These are phyloP conservation scores for Aspergillus conjunctus DNA, from an alignment of 495 filamentous ascomycete genomes.

Conservation along the genomic window DNA sequence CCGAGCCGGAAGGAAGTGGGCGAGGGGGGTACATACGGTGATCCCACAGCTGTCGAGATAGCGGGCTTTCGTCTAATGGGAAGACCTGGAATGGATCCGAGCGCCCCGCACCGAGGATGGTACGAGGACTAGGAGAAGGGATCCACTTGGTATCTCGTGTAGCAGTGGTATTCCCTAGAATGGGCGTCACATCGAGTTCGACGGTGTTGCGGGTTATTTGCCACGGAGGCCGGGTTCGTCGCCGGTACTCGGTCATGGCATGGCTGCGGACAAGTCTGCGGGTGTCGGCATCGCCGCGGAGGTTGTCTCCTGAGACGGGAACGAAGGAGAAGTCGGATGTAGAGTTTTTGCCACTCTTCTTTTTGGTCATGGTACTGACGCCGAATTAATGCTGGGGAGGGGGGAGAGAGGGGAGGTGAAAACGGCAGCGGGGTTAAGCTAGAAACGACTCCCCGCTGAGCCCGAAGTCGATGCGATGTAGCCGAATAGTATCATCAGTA, in stretches of 20 bases:
- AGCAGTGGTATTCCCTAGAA: not conserved
- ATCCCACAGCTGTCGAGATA: slow-evolving; percentile 7
- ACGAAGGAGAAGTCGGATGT: not conserved
- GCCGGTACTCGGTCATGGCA: slow-evolving; percentile 7
- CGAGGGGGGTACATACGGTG: slow-evolving; percentile 3
- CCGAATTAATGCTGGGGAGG: not conserved
- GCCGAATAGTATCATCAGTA: too few relatives aligned
- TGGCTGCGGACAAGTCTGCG: slow-evolving; percentile 7
- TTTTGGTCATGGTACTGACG: not conserved
- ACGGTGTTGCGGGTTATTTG: not conserved
- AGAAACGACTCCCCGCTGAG: too few relatives aligned
- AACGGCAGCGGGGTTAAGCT: too few relatives aligned
- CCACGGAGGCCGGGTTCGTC: not conserved
- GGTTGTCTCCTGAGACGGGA: slow-evolving; percentile 4
- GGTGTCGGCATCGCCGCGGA: not conserved
- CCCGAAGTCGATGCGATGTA: too few relatives aligned
- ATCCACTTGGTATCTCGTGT: not conserved
- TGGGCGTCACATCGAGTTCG: slow-evolving; percentile 1
- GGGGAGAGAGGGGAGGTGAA: too few relatives aligned
- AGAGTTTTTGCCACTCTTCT: not conserved
- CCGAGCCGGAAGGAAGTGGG: too few relatives aligned
- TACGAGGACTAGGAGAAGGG: not conserved
- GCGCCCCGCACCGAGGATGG: not conserved
- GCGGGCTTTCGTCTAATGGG: not conserved
- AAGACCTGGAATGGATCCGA: slow-evolving; percentile 4